Base-by-base conservation (phyloP, 176 grass and related monocot species). In the Stipa capillata region DNA sequence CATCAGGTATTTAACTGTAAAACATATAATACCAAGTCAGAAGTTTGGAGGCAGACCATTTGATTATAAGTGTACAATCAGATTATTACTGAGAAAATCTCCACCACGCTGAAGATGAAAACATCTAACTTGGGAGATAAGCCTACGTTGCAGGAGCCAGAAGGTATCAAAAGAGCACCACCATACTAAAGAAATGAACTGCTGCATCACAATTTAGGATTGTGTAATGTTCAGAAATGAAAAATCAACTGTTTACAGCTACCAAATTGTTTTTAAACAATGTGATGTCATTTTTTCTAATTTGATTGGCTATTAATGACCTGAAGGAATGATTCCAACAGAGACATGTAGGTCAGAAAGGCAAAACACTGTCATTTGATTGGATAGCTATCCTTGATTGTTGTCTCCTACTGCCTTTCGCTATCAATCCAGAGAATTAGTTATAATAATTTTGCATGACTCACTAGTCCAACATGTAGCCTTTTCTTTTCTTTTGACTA, bases 401-500 rank as follows among this genome's bases (percentile, higher is more conserved):
- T n/a, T n/a, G 41, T 48, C 47, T 69, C 62, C 81, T 57, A 27
- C 48, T 52, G 42, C 34, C 49, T 79, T 84, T 33, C 62, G 59
- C 41, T 68, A 79, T 51, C 41, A 41, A 79, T 47, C 50, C 17
- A 74, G 43, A 18, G 20, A 79, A 65, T 29, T 9, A 47, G 37
- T 56, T 55, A 39, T n/a, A 31, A 72, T 43, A 72, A 55, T 43
- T 45, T 70, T 42, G 23, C 24, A 61, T 52, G 5, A 61, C 7
- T 49, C 8, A 11, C 35, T 16, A n/a, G 20, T 36, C 11, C 20
- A 76, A n/a, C 58, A 29, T 59, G 40, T 14, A 77, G 34, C 14
- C 18, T 60, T 36, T 57, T 74, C 8, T 16, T 48, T 41, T 15
- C 25, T 27, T 69, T 27, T 41, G 20, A 44, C 44, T 49, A 73